Percentiles rank a stretch among this genome's conserved stretches.
phyloP scores from a whole-genome alignment of 768 basidiomycete genomes.

The Lactarius quietus region DNA sequence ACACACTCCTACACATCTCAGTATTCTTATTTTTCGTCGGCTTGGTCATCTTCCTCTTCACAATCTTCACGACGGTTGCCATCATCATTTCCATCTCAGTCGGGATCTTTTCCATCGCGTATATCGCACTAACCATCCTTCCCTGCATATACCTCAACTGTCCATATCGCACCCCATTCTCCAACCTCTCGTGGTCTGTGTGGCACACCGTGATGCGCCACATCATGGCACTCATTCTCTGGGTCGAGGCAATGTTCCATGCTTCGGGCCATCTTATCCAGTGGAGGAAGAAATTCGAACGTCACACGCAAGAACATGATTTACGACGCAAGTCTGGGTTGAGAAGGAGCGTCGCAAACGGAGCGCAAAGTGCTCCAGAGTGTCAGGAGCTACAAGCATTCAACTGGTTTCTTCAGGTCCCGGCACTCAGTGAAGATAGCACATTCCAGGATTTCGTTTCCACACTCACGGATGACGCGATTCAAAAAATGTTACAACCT shows the following conservation, averaged over 20 bases:
- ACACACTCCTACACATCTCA: constrained; percentile 18
- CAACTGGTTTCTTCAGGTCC: background rate
- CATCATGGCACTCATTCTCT: background rate
- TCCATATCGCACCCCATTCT: constrained; percentile 20
- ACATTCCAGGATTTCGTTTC: background rate
- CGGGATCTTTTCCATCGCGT: background rate
- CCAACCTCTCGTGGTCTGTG: constrained; percentile 5
- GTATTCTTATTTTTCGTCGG: constrained; percentile 23
- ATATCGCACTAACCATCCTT: constrained; percentile 7
- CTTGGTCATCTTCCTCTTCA: constrained; percentile 9
- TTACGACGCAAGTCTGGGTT: background rate
- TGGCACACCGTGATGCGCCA: background rate
- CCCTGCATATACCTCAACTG: background rate
- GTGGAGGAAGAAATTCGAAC: background rate
- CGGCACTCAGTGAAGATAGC: background rate
- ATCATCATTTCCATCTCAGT: constrained; percentile 5
- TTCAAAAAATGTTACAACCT: background rate
- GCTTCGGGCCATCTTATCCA: background rate
- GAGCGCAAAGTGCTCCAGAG: background rate
- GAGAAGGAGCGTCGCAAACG: background rate
- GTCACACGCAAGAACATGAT: background rate
- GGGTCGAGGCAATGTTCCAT: background rate
- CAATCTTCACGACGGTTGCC: constrained; percentile 5
- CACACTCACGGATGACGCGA: background rate
- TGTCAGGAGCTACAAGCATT: background rate